Evolutionary conservation across 495 filamentous ascomycete species (phyloP).

Genomic region (Aspergillus kassunensis): DNA sequence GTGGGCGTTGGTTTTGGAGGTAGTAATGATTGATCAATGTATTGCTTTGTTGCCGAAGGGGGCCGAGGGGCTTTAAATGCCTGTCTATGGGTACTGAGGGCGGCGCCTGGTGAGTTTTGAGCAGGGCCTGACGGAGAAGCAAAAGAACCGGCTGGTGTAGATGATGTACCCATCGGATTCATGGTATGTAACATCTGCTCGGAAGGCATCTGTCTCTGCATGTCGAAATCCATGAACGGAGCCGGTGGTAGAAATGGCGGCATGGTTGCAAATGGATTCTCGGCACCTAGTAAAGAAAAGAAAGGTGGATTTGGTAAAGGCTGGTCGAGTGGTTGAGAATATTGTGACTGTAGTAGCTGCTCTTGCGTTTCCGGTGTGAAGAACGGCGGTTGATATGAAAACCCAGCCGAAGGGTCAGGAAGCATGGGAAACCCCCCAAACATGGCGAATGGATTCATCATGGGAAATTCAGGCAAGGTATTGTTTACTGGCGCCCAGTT

Average conservation of each 20-base stretch:
- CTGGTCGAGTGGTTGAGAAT: conserved; percentile 1
- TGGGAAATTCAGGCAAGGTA: neutral
- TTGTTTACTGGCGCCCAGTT: neutral
- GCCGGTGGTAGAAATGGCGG: conserved; percentile 2
- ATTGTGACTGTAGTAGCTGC: conserved; percentile 10
- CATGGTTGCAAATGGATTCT: conserved; percentile 2
- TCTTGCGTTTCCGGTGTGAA: conserved; percentile 5
- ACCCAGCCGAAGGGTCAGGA: neutral
- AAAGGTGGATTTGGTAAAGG: conserved; percentile 15
- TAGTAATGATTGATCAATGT: conserved; percentile 40
- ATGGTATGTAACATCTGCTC: conserved; percentile 9
- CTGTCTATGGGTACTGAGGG: neutral
- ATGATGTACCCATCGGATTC: conserved; percentile 4
- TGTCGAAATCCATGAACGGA: conserved; percentile 5
- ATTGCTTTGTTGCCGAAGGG: conserved; percentile 38
- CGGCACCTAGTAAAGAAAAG: conserved; percentile 16
- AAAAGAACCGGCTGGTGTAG: neutral
- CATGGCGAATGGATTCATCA: conserved; percentile 1
- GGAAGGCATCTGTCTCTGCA: conserved; percentile 1
- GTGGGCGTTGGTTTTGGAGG: conserved; percentile 20
- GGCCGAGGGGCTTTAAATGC: conserved; percentile 14
- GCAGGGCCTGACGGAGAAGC: neutral
- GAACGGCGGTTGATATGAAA: conserved; percentile 6
- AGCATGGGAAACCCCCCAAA: conserved; percentile 4
- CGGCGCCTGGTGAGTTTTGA: neutral